These are phyloP conservation scores for Centella asiatica DNA, from an alignment of 129 eudicot species.

Conservation along the genomic window DNA sequence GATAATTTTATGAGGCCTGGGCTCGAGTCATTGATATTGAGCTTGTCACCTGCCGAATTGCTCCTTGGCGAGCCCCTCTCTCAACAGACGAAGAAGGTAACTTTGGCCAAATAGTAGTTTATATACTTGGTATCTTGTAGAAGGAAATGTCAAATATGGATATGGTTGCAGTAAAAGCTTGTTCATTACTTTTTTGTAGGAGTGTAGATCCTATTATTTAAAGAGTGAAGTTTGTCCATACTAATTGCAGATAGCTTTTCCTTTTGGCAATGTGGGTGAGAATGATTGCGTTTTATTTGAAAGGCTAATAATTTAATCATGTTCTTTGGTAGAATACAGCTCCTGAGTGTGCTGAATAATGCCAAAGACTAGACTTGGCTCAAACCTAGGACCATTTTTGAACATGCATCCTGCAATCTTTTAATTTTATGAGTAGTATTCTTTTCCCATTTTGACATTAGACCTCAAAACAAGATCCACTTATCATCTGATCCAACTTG, in stretches of 20 bases:
- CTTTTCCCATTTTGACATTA: too few species aligned
- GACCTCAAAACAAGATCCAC: too few species aligned
- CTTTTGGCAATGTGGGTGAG: neutral
- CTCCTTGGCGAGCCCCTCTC: constrained; percentile 70
- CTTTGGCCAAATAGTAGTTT: neutral
- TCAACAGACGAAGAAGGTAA: constrained; percentile 78
- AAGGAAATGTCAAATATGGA: neutral
- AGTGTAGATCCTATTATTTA: neutral
- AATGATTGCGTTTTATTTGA: too few species aligned
- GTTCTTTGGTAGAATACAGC: too few species aligned
- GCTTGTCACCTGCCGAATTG: constrained; percentile 73
- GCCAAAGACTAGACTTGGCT: too few species aligned
- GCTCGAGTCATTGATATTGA: constrained; percentile 71
- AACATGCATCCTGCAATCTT: too few species aligned
- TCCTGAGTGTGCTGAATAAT: too few species aligned
- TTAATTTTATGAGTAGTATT: too few species aligned
- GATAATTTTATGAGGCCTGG: constrained; percentile 66
- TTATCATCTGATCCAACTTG: too few species aligned
- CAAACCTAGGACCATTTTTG: too few species aligned
- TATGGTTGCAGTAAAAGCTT: neutral
- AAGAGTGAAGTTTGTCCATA: neutral
- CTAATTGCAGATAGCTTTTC: neutral
- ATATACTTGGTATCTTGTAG: neutral
- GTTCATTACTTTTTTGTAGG: neutral
- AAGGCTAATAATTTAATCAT: too few species aligned